Conservation (phyloP, 306 rosid genomes). For the Mucuna pruriens region DNA sequence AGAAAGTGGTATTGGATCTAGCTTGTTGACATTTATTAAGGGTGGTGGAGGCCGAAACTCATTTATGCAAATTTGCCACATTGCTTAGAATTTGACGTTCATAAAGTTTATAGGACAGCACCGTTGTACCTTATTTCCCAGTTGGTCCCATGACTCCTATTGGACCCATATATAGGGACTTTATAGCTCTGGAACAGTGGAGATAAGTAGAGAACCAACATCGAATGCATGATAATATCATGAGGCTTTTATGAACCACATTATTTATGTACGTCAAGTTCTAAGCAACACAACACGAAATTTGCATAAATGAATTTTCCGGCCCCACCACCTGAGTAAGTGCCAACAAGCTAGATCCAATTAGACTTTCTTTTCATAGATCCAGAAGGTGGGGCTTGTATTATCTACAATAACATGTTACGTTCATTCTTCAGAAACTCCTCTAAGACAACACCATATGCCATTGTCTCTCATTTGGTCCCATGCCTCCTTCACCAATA, state of each 20-base stretch:
- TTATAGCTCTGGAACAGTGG: neutral
- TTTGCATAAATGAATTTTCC: neutral
- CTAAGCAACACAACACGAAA: neutral
- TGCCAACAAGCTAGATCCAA: neutral
- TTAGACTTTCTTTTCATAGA: neutral
- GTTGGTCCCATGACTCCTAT: too few species aligned
- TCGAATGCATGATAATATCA: neutral
- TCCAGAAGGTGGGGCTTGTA: neutral
- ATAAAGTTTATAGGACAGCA: too few species aligned
- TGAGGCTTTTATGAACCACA: too few species aligned
- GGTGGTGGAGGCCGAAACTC: too few species aligned
- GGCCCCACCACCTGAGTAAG: neutral
- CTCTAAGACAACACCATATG: conserved; percentile 34
- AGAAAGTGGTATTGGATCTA: too few species aligned
- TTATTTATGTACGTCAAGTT: neutral
- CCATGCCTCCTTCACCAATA: neutral
- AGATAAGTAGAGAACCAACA: neutral
- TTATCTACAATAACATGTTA: neutral
- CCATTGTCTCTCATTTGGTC: neutral
- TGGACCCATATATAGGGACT: too few species aligned
- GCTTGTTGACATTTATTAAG: too few species aligned
- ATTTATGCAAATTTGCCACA: too few species aligned
- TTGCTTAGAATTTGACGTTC: too few species aligned
- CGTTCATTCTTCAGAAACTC: neutral
- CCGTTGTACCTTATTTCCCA: too few species aligned